Base-by-base conservation (phyloP, 164 flowering plant genomes). In the Vitis rupestris region DNA sequence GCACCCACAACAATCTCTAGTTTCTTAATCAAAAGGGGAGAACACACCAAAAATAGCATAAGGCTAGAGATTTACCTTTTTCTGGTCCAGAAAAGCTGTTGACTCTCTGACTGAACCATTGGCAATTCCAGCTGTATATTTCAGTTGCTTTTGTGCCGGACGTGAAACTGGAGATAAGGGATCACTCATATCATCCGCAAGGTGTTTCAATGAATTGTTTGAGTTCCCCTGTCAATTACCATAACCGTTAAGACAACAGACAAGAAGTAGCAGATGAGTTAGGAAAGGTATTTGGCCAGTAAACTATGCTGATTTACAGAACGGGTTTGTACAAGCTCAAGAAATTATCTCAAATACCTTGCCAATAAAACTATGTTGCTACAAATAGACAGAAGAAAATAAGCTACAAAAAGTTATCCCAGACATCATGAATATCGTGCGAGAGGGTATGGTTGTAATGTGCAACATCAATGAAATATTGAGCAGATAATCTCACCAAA, bases 111-210 rank as follows among this genome's bases (percentile, higher is more conserved):
- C 76, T 10, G 91, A 80, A 29, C 82, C 80, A 78, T 85, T 89
- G 30, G 81, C 94, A 66, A 89, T 78, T 15, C 94, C 97, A 2
- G 90, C 85, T 29, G 94, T 76, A 74, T 80, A 89, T 71, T 91
- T 91, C 30, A 89, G 86, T 73, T 89, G 97, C 77, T 91, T 91
- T 72, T 81, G 89, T 52, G 89, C 91, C n/a, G 90, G 93, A n/a
- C 80, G 82, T 27, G 88, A 75, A 67, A 79, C 69, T 63, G 90
- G 97, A 72, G 94, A 88, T 64, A 79, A 66, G n/a, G 88, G 83
- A 50, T 81, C 82, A 68, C 81, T 82, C 81, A 64, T 78, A 31
- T 88, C 90, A 67, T 89, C 87, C 47, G 78, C 85, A 19, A 72
- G 69, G 70, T 89, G 92, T 75, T 86, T 87, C 67, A 80, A 56